These are phyloP conservation scores for Panellus pusillus DNA, from an alignment of 768 basidiomycete species.

Conservation along the genomic window DNA sequence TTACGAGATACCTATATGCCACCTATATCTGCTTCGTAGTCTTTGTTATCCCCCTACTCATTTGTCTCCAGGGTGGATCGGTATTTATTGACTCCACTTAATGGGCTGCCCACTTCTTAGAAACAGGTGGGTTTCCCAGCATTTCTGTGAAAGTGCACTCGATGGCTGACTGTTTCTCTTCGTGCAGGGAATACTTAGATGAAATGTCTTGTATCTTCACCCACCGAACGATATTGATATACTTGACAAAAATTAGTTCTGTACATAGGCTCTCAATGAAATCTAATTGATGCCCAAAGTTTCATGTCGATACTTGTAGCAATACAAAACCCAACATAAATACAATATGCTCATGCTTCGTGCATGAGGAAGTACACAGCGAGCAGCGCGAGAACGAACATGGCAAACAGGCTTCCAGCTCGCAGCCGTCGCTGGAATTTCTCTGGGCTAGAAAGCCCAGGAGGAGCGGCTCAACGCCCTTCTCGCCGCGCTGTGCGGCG, in stretches of 20 bases:
- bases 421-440: slow-evolving; percentile 12
- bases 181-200: too few relatives aligned
- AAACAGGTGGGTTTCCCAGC: slow-evolving; percentile 5
- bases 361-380: slow-evolving; percentile 18
- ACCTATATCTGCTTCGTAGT: not conserved
- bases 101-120: not conserved
- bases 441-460: not conserved
- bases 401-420: slow-evolving; percentile 16
- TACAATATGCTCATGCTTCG: slow-evolving; percentile 4
- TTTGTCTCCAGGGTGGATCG: not conserved
- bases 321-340: not conserved
- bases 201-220: too few relatives aligned
- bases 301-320: too few relatives aligned
- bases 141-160: not conserved
- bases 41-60: too few relatives aligned
- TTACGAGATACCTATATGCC: slow-evolving; percentile 1
- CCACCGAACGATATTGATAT: too few relatives aligned
- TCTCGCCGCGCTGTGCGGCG: not conserved
- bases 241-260: too few relatives aligned
- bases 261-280: too few relatives aligned
- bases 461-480: not conserved
- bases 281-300: too few relatives aligned
- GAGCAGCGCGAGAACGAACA: slow-evolving; percentile 14
- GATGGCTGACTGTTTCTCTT: not conserved
- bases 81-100: slow-evolving; percentile 21